phyloP scores from a whole-genome alignment of 495 filamentous ascomycete genomes.

The Platismatia glauca region DNA sequence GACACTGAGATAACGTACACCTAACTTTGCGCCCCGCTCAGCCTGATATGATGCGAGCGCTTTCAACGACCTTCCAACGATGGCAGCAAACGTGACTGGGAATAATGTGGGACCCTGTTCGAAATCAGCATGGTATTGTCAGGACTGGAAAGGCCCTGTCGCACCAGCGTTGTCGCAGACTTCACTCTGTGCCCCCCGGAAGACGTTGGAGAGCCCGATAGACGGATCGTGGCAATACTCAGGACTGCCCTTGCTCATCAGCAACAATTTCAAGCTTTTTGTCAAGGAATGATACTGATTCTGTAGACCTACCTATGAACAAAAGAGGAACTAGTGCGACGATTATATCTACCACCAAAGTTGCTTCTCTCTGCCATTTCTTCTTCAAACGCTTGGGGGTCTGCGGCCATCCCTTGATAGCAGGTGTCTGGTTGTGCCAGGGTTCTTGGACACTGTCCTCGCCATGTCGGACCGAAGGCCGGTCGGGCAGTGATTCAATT shows the following conservation, averaged over 20 bases:
- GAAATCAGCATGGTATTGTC: neutral
- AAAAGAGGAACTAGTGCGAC: neutral
- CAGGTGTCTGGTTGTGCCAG: neutral
- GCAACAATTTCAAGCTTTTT: too few species aligned
- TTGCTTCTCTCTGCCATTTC: neutral
- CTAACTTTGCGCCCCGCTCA: conserved; percentile 3
- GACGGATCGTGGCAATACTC: neutral
- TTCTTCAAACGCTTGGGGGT: neutral
- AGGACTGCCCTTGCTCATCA: neutral
- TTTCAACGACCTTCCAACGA: neutral
- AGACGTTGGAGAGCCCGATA: neutral
- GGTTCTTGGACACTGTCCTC: neutral
- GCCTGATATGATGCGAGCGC: neutral
- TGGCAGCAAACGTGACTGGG: neutral
- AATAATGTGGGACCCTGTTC: neutral
- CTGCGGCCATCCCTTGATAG: neutral
- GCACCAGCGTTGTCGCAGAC: neutral
- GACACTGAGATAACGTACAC: neutral
- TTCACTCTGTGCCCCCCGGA: neutral
- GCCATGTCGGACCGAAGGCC: neutral
- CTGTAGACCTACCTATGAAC: neutral
- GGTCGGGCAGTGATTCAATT: neutral
- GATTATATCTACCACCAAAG: neutral
- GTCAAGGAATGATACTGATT: too few species aligned
- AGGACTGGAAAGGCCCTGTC: neutral